Conservation (phyloP, 345 rosid genomes). For the Erysimum cheiranthoides region DNA sequence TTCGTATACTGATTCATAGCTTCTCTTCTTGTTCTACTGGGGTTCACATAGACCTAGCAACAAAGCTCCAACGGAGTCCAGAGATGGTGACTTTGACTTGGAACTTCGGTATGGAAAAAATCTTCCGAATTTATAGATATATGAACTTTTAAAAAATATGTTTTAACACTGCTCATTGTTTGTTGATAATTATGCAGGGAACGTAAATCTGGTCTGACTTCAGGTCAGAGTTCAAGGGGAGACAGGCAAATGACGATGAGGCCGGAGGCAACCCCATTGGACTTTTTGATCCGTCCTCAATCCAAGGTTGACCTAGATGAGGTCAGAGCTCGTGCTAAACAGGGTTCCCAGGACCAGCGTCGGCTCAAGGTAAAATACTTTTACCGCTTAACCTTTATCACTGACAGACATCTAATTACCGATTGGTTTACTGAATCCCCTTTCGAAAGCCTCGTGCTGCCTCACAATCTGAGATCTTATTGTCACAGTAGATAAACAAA, state of each 20-base stretch:
- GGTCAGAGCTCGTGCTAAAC: conserved; percentile 84
- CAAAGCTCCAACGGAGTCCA: conserved; percentile 76
- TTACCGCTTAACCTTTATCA: neutral
- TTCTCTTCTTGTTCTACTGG: conserved; percentile 3
- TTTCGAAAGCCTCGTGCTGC: too few relatives aligned
- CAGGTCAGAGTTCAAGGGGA: conserved; percentile 66
- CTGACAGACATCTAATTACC: conserved; percentile 6
- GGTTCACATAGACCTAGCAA: conserved; percentile 61
- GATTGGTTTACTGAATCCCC: neutral
- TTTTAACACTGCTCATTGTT: conserved; percentile 16
- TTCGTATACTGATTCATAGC: conserved; percentile 24
- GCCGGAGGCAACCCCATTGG: conserved; percentile 97
- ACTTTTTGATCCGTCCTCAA: conserved; percentile 90
- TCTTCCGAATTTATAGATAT: conserved; percentile 8
- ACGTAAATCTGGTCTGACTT: conserved; percentile 73
- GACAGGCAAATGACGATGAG: conserved; percentile 77
- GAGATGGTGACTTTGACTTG: conserved; percentile 90
- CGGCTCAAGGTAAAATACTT: conserved; percentile 69
- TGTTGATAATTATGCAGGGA: conserved; percentile 53
- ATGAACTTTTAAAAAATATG: neutral
- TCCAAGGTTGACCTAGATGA: conserved; percentile 95
- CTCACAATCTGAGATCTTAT: too few relatives aligned
- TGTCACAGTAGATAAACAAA: conserved; percentile 13
- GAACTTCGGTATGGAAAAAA: conserved; percentile 66
- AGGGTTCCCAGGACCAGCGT: conserved; percentile 85